A percentile compares a stretch with the other conserved stretches of the same genome.
phyloP scores from a whole-genome alignment of 257 asterid genomes.

The Craterostigma plantagineum region DNA sequence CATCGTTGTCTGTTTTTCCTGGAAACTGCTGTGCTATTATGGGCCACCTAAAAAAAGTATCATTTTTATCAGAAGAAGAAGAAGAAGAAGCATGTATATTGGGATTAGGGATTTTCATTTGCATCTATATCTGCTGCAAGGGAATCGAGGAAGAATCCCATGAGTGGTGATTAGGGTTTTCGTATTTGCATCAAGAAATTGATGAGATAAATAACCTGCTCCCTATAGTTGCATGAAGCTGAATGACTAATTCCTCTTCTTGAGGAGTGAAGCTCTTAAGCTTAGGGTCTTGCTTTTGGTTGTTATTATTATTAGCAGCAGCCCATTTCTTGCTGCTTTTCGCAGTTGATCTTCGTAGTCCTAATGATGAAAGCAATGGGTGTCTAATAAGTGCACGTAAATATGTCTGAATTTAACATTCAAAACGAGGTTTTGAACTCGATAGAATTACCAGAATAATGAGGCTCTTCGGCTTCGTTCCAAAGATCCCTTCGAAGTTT shows the following conservation, averaged over 20 bases:
- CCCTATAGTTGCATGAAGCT: slow-evolving; percentile 73
- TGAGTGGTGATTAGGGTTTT: background rate
- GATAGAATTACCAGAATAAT: no score
- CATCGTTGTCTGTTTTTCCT: slow-evolving; percentile 60
- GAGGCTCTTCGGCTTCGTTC: slow-evolving; percentile 21
- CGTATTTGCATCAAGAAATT: background rate
- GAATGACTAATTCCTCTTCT: slow-evolving; percentile 74
- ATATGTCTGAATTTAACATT: slow-evolving; percentile 7
- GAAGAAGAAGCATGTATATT: no score
- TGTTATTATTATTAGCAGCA: no score
- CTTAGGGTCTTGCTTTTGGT: slow-evolving; percentile 19
- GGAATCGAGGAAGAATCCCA: no score
- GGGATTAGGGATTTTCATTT: no score
- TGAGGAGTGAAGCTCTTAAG: slow-evolving; percentile 51
- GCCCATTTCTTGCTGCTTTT: background rate
- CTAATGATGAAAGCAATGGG: slow-evolving; percentile 2
- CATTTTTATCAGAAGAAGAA: no score
- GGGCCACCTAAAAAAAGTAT: slow-evolving; percentile 40
- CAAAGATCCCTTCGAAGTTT: slow-evolving; percentile 19
- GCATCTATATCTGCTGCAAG: no score
- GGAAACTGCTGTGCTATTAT: slow-evolving; percentile 78
- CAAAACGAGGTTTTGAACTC: no score
- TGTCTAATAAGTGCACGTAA: slow-evolving; percentile 17
- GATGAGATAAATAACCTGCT: slow-evolving; percentile 63
- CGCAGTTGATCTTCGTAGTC: background rate